Conservation (phyloP, 805 yeast species). For the Lipomyces oligophaga region DNA sequence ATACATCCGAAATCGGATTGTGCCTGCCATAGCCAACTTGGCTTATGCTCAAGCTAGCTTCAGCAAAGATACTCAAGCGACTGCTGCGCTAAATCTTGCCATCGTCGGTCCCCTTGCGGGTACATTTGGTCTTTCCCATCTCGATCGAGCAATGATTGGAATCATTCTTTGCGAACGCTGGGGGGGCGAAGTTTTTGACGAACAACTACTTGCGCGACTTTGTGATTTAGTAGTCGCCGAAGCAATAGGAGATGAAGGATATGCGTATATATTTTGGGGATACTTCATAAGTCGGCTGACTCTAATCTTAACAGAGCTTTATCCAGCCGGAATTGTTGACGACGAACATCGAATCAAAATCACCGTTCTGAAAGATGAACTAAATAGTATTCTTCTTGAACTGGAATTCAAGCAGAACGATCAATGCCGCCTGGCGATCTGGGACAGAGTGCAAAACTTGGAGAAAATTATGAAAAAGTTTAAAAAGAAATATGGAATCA, state of each 20-base stretch:
- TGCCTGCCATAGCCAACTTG: slow-evolving; percentile 67
- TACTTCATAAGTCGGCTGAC: slow-evolving; percentile 15
- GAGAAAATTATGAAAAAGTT: slow-evolving; percentile 60
- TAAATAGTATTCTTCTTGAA: slow-evolving; percentile 2
- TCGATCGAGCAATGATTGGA: slow-evolving; percentile 66
- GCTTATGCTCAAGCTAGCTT: slow-evolving; percentile 75
- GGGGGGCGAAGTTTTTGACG: slow-evolving; percentile 61
- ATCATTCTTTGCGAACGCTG: slow-evolving; percentile 73
- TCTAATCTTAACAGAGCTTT: slow-evolving; percentile 11
- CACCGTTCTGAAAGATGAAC: slow-evolving; percentile 6
- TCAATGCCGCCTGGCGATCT: slow-evolving; percentile 5
- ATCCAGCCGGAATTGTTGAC: slow-evolving; percentile 21
- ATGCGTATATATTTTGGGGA: slow-evolving; percentile 21
- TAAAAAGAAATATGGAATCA: slow-evolving; percentile 37
- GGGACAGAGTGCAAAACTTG: slow-evolving; percentile 45
- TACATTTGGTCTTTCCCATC: slow-evolving; percentile 69
- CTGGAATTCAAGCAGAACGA: slow-evolving; percentile 11
- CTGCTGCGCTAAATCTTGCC: slow-evolving; percentile 68
- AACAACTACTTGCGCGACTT: slow-evolving; percentile 6
- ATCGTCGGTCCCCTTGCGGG: slow-evolving; percentile 73
- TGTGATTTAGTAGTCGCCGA: slow-evolving; percentile 17
- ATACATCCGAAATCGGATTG: slow-evolving; percentile 55
- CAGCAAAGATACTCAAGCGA: slow-evolving; percentile 71
- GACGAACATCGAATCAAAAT: slow-evolving; percentile 12
- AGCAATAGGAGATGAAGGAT: slow-evolving; percentile 9